These are phyloP conservation scores for Rhypophila decipiens DNA, from an alignment of 495 filamentous ascomycete genomes.

Conservation along the genomic window DNA sequence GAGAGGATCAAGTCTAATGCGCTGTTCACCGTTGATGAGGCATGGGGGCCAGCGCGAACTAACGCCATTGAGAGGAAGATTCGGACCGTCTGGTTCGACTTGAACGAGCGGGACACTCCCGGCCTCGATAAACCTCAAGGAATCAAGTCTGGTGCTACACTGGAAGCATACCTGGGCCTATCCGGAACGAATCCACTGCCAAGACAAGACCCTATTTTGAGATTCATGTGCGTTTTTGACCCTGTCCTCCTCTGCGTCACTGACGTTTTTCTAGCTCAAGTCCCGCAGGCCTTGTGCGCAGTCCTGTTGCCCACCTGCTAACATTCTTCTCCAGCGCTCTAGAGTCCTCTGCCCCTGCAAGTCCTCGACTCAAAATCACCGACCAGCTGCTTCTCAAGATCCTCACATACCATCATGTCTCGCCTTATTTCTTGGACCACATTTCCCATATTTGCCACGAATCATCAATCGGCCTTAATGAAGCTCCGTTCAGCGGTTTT, in stretches of 20 bases:
- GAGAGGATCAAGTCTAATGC: constrained; percentile 1
- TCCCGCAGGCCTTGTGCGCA: background rate
- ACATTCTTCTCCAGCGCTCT: background rate
- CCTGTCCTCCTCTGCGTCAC: background rate
- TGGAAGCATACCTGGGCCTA: too few species aligned
- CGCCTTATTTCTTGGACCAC: constrained; percentile 8
- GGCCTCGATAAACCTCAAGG: background rate
- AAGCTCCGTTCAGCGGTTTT: constrained; percentile 7
- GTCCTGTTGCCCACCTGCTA: background rate
- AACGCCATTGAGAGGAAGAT: background rate
- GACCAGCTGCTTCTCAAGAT: constrained; percentile 11
- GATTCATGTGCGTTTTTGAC: constrained; percentile 3
- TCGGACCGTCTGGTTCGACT: constrained; percentile 1
- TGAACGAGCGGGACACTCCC: background rate
- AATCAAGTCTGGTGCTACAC: background rate
- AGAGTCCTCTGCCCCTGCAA: background rate
- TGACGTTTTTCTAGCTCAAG: background rate
- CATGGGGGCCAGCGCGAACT: background rate
- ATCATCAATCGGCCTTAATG: background rate
- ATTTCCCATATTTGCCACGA: constrained; percentile 2
- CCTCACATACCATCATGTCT: constrained; percentile 12
- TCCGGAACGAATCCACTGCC: background rate
- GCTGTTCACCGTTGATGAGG: background rate
- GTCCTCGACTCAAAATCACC: constrained; percentile 5
- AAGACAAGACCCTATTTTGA: background rate